These are phyloP conservation scores for Cymbidium sinense DNA, from an alignment of 106 monocot species.

Conservation along the genomic window DNA sequence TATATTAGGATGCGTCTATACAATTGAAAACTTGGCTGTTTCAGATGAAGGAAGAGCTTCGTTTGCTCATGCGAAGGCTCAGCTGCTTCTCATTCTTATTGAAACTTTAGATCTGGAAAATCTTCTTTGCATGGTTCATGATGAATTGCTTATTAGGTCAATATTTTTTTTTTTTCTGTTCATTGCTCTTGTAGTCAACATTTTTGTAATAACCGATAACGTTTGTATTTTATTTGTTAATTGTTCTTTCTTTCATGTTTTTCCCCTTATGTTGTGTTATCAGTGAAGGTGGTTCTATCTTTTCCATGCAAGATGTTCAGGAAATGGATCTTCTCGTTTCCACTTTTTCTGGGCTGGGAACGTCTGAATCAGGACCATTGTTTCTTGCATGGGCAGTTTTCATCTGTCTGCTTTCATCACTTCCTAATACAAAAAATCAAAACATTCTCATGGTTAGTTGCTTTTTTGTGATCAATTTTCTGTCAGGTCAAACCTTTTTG, in stretches of 20 bases:
- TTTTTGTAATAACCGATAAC: background rate
- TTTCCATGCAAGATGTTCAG: conserved; percentile 60
- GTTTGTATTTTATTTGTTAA: background rate
- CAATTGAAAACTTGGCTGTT: conserved; percentile 54
- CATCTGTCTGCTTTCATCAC: conserved; percentile 59
- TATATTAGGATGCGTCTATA: conserved; percentile 46
- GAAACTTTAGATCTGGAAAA: conserved; percentile 82
- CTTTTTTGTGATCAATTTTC: background rate
- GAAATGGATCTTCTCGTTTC: conserved; percentile 81
- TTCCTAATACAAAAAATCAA: conserved; percentile 43
- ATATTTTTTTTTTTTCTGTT: background rate
- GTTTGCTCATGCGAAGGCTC: conserved; percentile 57
- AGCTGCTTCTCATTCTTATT: conserved; percentile 79
- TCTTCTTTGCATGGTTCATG: conserved; percentile 75
- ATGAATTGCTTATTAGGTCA: conserved; percentile 82
- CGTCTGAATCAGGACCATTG: conserved; percentile 63
- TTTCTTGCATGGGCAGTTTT: conserved; percentile 91
- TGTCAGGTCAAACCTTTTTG: background rate
- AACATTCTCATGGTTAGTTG: conserved; percentile 30
- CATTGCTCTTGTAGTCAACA: conserved; percentile 7
- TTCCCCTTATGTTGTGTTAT: conserved; percentile 1
- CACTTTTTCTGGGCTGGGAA: conserved; percentile 35
- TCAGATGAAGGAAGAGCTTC: conserved; percentile 60
- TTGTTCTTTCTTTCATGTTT: background rate
- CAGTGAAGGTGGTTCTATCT: conserved; percentile 43